Evolutionary conservation across 2,329 filamentous ascomycete genomes (phyloP).

Genomic region (Cytospora mali): DNA sequence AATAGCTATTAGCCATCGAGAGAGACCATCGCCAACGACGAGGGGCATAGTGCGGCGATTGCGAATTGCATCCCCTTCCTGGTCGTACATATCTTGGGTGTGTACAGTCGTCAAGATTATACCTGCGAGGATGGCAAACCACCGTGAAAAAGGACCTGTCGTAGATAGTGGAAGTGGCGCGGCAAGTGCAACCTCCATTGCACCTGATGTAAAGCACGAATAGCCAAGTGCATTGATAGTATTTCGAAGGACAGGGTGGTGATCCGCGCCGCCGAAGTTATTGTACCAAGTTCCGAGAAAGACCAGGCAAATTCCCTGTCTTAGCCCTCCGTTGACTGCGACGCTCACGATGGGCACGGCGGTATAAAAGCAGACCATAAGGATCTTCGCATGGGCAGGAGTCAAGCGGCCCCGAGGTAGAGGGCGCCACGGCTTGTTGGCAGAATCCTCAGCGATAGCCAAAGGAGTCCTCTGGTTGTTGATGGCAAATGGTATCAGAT

Average conservation of each 20-base stretch:
- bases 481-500: constrained; percentile 26
- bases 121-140: constrained; percentile 28
- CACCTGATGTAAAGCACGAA: constrained; percentile 16
- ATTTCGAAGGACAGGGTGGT: constrained; percentile 34
- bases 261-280: constrained; percentile 34
- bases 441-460: neutral
- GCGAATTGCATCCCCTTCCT: constrained; percentile 31
- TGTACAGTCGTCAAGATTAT: constrained; percentile 34
- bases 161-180: neutral
- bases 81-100: constrained; percentile 34
- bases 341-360: constrained; percentile 11
- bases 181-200: constrained; percentile 14
- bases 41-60: constrained; percentile 32
- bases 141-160: constrained; percentile 5
- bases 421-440: constrained; percentile 12
- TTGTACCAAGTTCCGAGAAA: constrained; percentile 16
- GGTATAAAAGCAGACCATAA: constrained; percentile 29
- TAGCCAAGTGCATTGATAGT: constrained; percentile 31
- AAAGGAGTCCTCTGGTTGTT: constrained; percentile 4
- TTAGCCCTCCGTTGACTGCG: constrained; percentile 10
- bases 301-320: neutral
- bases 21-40: neutral
- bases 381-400: constrained; percentile 23
- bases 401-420: neutral
- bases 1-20: constrained; percentile 5